A percentile compares a stretch with the other conserved stretches of the same genome.
Evolutionary conservation across 2,329 filamentous ascomycete species (phyloP).

Genomic region (Apiospora koreana): DNA sequence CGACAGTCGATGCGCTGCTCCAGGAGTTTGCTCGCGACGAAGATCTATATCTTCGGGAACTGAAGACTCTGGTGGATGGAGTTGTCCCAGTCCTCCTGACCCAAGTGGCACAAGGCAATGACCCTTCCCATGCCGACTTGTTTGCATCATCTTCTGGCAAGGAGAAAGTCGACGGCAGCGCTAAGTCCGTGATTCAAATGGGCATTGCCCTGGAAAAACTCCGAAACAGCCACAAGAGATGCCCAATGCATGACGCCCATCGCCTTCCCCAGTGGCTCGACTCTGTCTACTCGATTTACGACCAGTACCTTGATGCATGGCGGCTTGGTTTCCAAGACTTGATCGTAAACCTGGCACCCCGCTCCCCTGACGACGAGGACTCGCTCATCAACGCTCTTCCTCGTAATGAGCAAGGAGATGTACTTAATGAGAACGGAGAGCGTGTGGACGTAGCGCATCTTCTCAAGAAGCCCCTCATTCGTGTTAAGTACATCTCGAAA

Average conservation of each 20-base stretch:
- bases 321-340: slow-evolving; percentile 92
- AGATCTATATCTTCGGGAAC: slow-evolving; percentile 81
- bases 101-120: slow-evolving; percentile 75
- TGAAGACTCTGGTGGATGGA: slow-evolving; percentile 91
- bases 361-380: slow-evolving; percentile 59
- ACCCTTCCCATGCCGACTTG: slow-evolving; percentile 58
- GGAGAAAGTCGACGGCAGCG: slow-evolving; percentile 62
- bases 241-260: slow-evolving; percentile 72
- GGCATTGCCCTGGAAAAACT: slow-evolving; percentile 85
- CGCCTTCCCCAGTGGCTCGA: slow-evolving; percentile 81
- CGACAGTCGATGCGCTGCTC: slow-evolving; percentile 75
- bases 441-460: slow-evolving; percentile 93
- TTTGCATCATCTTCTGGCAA: slow-evolving; percentile 62
- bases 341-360: slow-evolving; percentile 86
- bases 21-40: slow-evolving; percentile 83
- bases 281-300: slow-evolving; percentile 75
- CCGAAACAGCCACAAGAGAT: slow-evolving; percentile 75
- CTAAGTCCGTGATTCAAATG: slow-evolving; percentile 91
- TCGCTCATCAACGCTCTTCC: slow-evolving; percentile 61
- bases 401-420: slow-evolving; percentile 64
- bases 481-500: slow-evolving; percentile 85
- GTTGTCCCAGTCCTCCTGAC: slow-evolving; percentile 91
- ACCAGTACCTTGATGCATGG: slow-evolving; percentile 86
- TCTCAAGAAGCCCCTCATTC: slow-evolving; percentile 82
- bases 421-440: slow-evolving; percentile 76